Conservation (phyloP, 1,139 yeast genomes). For the Taphrina confusa region DNA sequence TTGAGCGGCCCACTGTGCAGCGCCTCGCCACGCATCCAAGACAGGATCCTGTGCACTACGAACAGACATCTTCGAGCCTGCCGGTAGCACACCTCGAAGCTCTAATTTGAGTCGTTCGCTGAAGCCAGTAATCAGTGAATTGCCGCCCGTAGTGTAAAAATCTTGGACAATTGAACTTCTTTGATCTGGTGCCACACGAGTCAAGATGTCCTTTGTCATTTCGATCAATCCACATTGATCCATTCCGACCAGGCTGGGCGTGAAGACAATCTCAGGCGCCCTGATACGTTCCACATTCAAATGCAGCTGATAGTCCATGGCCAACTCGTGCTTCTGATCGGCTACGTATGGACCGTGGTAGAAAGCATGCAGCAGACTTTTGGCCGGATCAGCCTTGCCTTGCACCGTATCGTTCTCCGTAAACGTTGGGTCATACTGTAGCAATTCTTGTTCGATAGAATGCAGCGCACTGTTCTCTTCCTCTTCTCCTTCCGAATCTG, state of each 20-base stretch:
- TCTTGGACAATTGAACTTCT: slow-evolving; percentile 38
- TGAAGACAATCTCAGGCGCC: slow-evolving; percentile 83
- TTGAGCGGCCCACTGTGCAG: slow-evolving; percentile 73
- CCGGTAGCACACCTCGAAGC: slow-evolving; percentile 69
- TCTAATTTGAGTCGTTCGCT: slow-evolving; percentile 66
- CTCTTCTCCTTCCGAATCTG: slow-evolving; percentile 72
- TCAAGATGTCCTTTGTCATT: slow-evolving; percentile 65
- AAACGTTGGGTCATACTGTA: slow-evolving; percentile 80
- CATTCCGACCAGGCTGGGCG: slow-evolving; percentile 92
- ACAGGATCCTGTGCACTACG: slow-evolving; percentile 66
- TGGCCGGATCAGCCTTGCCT: slow-evolving; percentile 81
- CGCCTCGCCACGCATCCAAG: slow-evolving; percentile 90
- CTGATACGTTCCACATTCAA: slow-evolving; percentile 86
- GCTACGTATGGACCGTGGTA: slow-evolving; percentile 71
- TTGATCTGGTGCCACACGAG: slow-evolving; percentile 58
- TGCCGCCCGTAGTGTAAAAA: slow-evolving; percentile 85
- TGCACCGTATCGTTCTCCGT: slow-evolving; percentile 78
- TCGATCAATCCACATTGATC: slow-evolving; percentile 94
- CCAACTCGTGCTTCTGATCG: slow-evolving; percentile 52
- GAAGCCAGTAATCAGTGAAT: slow-evolving; percentile 65
- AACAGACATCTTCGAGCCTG: slow-evolving; percentile 62
- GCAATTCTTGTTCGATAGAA: slow-evolving; percentile 68
- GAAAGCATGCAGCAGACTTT: slow-evolving; percentile 75
- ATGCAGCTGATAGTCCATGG: slow-evolving; percentile 84
- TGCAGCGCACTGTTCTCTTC: slow-evolving; percentile 64